Conservation (phyloP, 352 stramenopile species). For the Plasmopara viticola region DNA sequence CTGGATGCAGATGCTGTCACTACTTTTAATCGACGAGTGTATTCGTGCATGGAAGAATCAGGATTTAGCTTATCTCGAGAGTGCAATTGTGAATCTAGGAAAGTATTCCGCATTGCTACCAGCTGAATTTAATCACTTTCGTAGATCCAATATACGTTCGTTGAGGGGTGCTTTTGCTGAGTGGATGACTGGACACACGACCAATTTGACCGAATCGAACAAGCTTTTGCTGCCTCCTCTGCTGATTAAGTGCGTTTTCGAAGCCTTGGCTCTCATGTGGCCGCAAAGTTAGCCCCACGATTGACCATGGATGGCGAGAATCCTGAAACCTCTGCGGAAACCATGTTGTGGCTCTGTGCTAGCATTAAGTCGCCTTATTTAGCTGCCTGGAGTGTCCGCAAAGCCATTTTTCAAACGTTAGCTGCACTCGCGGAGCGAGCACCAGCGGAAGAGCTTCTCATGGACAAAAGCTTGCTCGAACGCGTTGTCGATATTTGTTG, state of each 20-base stretch:
- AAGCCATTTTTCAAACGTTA: slow-evolving; percentile 42
- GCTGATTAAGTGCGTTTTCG: slow-evolving; percentile 69
- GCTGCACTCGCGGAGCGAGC: slow-evolving; percentile 29
- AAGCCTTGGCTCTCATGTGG: slow-evolving; percentile 51
- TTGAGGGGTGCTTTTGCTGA: slow-evolving; percentile 30
- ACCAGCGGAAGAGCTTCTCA: slow-evolving; percentile 11
- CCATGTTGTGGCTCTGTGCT: slow-evolving; percentile 46
- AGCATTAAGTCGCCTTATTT: slow-evolving; percentile 31
- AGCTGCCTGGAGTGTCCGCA: slow-evolving; percentile 64
- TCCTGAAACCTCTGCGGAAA: slow-evolving; percentile 17
- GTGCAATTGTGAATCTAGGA: slow-evolving; percentile 45
- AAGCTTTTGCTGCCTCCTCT: slow-evolving; percentile 39
- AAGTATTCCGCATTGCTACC: slow-evolving; percentile 36
- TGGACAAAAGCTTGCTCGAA: slow-evolving; percentile 23
- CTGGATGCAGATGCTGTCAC: slow-evolving; percentile 26
- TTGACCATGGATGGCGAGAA: background rate
- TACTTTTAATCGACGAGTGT: slow-evolving; percentile 50
- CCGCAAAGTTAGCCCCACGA: slow-evolving; percentile 5
- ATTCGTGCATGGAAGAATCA: slow-evolving; percentile 54
- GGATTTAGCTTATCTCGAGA: slow-evolving; percentile 69
- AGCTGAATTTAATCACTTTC: slow-evolving; percentile 19
- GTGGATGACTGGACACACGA: slow-evolving; percentile 27
- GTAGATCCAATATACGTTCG: slow-evolving; percentile 26
- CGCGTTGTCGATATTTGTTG: slow-evolving; percentile 40
- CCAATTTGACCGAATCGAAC: slow-evolving; percentile 6